phyloP scores from a whole-genome alignment of 768 basidiomycete genomes.

The Termitomyces sp. region DNA sequence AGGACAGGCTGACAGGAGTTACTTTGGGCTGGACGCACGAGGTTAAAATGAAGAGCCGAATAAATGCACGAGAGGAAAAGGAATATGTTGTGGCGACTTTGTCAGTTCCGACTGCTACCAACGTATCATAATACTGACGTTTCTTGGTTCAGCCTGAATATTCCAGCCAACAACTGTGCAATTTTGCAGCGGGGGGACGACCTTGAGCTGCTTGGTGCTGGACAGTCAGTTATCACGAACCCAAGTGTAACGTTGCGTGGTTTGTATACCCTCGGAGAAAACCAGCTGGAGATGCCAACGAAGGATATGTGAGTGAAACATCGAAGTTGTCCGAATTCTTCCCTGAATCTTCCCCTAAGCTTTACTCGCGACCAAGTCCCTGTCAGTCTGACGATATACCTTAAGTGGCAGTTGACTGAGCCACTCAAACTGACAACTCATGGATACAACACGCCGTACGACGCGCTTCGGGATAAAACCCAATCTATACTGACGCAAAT shows the following conservation, averaged over 20 bases:
- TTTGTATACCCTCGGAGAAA: conserved; percentile 77
- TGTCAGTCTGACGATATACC: conserved; percentile 77
- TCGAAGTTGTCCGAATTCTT: background rate
- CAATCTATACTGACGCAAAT: conserved; percentile 87
- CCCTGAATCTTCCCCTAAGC: conserved; percentile 27
- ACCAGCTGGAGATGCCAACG: conserved; percentile 83
- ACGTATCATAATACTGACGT: background rate
- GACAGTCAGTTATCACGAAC: conserved; percentile 82
- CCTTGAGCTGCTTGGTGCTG: conserved; percentile 72
- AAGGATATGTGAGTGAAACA: conserved; percentile 67
- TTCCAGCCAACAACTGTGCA: conserved; percentile 85
- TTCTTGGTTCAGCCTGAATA: conserved; percentile 53
- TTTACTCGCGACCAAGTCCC: conserved; percentile 88
- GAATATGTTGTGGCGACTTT: conserved; percentile 81
- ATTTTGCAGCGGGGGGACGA: conserved; percentile 82
- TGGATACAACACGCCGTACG: conserved; percentile 82
- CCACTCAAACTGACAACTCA: conserved; percentile 71
- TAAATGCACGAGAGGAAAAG: conserved; percentile 38
- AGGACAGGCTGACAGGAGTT: conserved; percentile 59
- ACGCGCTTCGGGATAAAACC: conserved; percentile 76
- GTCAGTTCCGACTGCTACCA: conserved; percentile 32
- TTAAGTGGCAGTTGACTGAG: conserved; percentile 66
- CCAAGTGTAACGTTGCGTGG: conserved; percentile 81
- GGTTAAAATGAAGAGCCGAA: conserved; percentile 69
- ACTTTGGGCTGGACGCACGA: conserved; percentile 73